Percentiles rank a stretch among this genome's conserved stretches.
phyloP scores from a whole-genome alignment of 2,329 filamentous ascomycete genomes.

The Cladosporium halotolerans region DNA sequence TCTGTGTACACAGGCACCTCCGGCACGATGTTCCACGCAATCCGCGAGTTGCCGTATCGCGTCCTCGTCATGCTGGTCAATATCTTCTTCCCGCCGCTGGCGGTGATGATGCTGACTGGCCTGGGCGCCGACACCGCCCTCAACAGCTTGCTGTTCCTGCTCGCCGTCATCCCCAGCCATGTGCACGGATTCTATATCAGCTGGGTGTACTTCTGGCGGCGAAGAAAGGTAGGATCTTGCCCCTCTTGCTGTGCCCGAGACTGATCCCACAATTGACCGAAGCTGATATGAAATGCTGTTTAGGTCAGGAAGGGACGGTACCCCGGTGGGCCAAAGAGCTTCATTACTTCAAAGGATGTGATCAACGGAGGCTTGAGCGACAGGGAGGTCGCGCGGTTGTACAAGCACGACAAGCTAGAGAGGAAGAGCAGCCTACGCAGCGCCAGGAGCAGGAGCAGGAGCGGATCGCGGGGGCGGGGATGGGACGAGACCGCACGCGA shows the following conservation, averaged over 20 bases:
- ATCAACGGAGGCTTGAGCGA: conserved; percentile 33
- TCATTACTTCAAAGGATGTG: conserved; percentile 33
- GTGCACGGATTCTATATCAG: conserved; percentile 39
- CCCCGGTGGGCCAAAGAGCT: conserved; percentile 30
- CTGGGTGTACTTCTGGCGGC: conserved; percentile 35
- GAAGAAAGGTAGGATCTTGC: conserved; percentile 24
- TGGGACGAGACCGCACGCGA: background rate
- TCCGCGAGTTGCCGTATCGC: conserved; percentile 26
- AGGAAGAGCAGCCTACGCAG: conserved; percentile 7
- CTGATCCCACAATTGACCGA: background rate
- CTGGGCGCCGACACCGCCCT: conserved; percentile 31
- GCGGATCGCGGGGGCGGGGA: background rate
- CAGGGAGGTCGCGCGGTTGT: conserved; percentile 27
- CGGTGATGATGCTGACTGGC: conserved; percentile 33
- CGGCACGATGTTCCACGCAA: conserved; percentile 6
- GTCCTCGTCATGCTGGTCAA: conserved; percentile 33
- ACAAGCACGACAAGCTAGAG: conserved; percentile 17
- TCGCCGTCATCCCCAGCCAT: conserved; percentile 36
- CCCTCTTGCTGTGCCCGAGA: background rate
- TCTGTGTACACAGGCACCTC: background rate
- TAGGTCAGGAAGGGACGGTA: conserved; percentile 33
- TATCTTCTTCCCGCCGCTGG: conserved; percentile 36
- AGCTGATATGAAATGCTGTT: background rate
- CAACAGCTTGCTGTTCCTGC: conserved; percentile 35
- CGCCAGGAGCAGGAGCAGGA: conserved; percentile 1